Conservation (phyloP, 257 asterid genomes). For the Solanum virginianum region DNA sequence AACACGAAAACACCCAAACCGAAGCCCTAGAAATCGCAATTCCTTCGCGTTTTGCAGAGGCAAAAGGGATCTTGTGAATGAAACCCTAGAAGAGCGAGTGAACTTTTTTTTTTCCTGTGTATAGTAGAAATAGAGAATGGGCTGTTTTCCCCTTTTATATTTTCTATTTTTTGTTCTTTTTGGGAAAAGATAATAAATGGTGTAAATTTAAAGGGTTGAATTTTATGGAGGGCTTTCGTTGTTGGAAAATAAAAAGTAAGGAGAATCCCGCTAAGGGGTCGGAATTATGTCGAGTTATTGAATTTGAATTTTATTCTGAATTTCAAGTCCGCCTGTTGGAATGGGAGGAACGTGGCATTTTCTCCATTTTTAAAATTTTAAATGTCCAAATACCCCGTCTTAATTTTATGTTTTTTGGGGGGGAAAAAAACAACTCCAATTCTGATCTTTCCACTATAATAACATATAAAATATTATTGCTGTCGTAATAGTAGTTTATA, state of each 20-base stretch:
- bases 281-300: neutral
- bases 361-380: neutral
- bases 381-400: neutral
- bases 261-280: neutral
- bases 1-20: neutral
- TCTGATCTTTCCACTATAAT: neutral
- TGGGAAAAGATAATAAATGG: neutral
- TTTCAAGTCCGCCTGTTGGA: neutral
- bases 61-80: neutral
- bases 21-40: neutral
- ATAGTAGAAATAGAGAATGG: neutral
- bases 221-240: neutral
- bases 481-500: neutral
- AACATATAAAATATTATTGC: neutral
- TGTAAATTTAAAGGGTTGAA: neutral
- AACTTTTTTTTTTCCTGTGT: neutral
- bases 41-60: neutral
- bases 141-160: neutral
- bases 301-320: neutral
- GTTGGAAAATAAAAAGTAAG: neutral
- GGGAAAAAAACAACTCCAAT: neutral
- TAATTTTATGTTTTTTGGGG: neutral
- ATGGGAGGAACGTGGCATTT: neutral
- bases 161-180: neutral
- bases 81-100: neutral